phyloP scores from a whole-genome alignment of 345 rosid species.

The Eucalyptus sideroxylon region DNA sequence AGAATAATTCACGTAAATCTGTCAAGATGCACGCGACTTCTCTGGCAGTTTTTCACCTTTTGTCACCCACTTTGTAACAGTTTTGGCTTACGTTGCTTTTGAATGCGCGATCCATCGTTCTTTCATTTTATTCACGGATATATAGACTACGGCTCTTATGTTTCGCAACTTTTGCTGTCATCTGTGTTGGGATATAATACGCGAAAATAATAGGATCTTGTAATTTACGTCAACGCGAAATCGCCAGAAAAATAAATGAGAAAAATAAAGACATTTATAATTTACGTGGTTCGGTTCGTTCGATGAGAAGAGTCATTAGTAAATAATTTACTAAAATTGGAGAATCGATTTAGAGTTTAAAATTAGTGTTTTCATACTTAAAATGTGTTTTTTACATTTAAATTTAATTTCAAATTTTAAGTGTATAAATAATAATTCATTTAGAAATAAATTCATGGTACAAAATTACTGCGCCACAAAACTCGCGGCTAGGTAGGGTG shows the following conservation, averaged over 20 bases:
- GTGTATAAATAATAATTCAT: too few relatives aligned
- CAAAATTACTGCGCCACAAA: fast-evolving
- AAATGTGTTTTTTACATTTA: fast-evolving
- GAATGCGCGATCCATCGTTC: neutral
- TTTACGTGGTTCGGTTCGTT: too few relatives aligned
- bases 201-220: too few relatives aligned
- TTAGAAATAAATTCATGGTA: too few relatives aligned
- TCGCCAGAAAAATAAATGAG: too few relatives aligned
- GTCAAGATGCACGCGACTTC: neutral
- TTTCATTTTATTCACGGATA: neutral
- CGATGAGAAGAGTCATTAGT: too few relatives aligned
- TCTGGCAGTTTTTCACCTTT: neutral
- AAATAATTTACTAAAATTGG: too few relatives aligned
- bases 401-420: fast-evolving
- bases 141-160: neutral
- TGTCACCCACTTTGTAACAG: neutral
- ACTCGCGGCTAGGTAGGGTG: too few relatives aligned
- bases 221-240: too few relatives aligned
- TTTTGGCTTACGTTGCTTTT: neutral
- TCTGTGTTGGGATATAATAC: neutral
- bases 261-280: too few relatives aligned
- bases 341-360: too few relatives aligned
- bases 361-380: too few relatives aligned
- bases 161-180: neutral
- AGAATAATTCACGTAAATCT: neutral